These are phyloP conservation scores for Xylariales sp. DNA, from an alignment of 2,329 filamentous ascomycete genomes.

Conservation along the genomic window DNA sequence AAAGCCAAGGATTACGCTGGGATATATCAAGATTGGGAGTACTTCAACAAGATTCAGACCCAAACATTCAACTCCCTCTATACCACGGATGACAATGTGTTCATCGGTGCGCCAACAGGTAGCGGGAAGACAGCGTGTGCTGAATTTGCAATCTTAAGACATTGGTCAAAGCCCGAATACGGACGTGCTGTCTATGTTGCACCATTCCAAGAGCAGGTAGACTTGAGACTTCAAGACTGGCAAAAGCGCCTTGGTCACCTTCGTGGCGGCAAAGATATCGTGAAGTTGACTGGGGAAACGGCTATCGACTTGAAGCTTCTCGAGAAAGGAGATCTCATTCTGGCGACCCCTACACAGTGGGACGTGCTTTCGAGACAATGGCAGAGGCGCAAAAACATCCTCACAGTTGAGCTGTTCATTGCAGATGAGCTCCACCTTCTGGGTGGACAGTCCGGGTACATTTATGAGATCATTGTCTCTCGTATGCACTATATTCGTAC, in stretches of 20 bases:
- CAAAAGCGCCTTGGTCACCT: constrained; percentile 67
- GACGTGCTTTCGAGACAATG: constrained; percentile 93
- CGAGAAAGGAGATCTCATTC: constrained; percentile 79
- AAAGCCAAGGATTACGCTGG: constrained; percentile 79
- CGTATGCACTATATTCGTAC: constrained; percentile 95
- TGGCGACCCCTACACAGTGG: constrained; percentile 93
- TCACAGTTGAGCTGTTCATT: constrained; percentile 85
- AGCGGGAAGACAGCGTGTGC: constrained; percentile 97
- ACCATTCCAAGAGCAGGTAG: constrained; percentile 89
- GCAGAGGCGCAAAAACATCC: constrained; percentile 93
- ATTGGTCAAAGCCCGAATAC: constrained; percentile 70
- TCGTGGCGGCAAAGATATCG: constrained; percentile 79
- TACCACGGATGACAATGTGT: constrained; percentile 86
- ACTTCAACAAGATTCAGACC: constrained; percentile 97
- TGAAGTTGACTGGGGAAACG: constrained; percentile 91
- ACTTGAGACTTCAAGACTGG: constrained; percentile 81
- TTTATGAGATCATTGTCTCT: constrained; percentile 96
- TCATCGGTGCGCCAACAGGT: constrained; percentile 86
- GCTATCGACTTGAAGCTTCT: constrained; percentile 85
- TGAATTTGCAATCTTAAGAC: constrained; percentile 84
- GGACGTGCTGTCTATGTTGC: constrained; percentile 90
- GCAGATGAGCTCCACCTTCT: constrained; percentile 94
- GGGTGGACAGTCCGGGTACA: constrained; percentile 77
- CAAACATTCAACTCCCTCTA: constrained; percentile 95
- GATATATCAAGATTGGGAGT: constrained; percentile 77